Conservation (phyloP, 306 rosid species). For the Sphenostylis stenocarpa region DNA sequence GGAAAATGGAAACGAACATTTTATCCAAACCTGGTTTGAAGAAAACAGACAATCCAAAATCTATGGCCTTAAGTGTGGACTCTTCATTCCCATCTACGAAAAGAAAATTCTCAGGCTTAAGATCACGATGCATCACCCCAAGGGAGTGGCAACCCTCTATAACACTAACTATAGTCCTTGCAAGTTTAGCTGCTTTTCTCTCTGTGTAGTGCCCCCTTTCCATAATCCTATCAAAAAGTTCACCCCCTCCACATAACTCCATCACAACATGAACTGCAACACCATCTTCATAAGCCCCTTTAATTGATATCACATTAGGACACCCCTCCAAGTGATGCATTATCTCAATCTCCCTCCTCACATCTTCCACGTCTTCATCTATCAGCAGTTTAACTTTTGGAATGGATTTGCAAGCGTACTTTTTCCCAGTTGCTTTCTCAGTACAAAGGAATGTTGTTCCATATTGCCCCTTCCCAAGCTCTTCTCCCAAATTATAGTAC, state of each 20-base stretch:
- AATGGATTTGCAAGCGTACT: constrained; percentile 79
- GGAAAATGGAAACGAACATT: background rate
- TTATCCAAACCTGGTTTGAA: constrained; percentile 72
- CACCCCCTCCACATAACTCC: constrained; percentile 90
- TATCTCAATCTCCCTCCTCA: constrained; percentile 83
- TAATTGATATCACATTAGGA: constrained; percentile 52
- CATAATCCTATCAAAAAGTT: constrained; percentile 73
- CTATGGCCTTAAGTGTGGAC: constrained; percentile 73
- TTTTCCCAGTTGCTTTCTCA: constrained; percentile 62
- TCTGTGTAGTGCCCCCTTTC: constrained; percentile 69
- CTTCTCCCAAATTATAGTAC: constrained; percentile 51
- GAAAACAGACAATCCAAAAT: constrained; percentile 81
- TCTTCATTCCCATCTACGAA: constrained; percentile 64
- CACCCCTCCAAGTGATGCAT: constrained; percentile 79
- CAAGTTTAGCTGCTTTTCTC: constrained; percentile 71
- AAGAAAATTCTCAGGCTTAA: constrained; percentile 85
- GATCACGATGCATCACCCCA: constrained; percentile 91
- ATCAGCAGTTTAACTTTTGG: constrained; percentile 57
- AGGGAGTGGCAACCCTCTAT: constrained; percentile 70
- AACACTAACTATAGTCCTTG: constrained; percentile 63
- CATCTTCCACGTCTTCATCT: constrained; percentile 67
- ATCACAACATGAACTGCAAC: constrained; percentile 73
- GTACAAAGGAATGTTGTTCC: constrained; percentile 66
- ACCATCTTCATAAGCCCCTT: constrained; percentile 75
- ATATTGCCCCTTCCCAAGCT: constrained; percentile 74